Conservation (phyloP, 2,329 filamentous ascomycete genomes). For the Xylariaceae sp. region DNA sequence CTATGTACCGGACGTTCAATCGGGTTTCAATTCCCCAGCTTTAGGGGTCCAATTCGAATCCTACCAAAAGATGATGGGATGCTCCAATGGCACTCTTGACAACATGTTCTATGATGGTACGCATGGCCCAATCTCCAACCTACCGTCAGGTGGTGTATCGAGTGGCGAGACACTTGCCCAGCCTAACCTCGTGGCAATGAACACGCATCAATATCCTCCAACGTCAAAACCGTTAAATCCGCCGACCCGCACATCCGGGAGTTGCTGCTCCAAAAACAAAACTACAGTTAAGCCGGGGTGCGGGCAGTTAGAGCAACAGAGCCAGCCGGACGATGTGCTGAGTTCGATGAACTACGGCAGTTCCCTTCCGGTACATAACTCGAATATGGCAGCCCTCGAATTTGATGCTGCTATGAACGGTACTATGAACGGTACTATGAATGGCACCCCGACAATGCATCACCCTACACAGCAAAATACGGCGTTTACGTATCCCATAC, state of each 20-base stretch:
- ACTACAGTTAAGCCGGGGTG: constrained; percentile 5
- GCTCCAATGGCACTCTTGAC: constrained; percentile 15
- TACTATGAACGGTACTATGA: constrained; percentile 4
- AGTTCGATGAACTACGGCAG: constrained; percentile 20
- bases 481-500: constrained; percentile 14
- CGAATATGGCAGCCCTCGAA: constrained; percentile 14
- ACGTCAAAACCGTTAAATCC: constrained; percentile 15
- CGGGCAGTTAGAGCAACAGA: constrained; percentile 12
- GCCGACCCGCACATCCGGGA: constrained; percentile 18
- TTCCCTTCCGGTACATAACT: constrained; percentile 11
- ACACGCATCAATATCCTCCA: constrained; percentile 21
- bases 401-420: constrained; percentile 7
- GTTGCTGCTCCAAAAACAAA: constrained; percentile 21
- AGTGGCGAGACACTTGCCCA: constrained; percentile 19
- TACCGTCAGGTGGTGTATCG: constrained; percentile 12
- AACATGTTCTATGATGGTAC: constrained; percentile 8
- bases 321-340: constrained; percentile 12
- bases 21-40: constrained; percentile 8
- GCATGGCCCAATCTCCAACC: constrained; percentile 10
- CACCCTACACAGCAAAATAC: constrained; percentile 17
- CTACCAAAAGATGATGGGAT: constrained; percentile 2
- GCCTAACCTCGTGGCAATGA: constrained; percentile 20
- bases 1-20: constrained; percentile 15
- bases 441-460: constrained; percentile 10
- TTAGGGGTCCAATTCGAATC: constrained; percentile 10